A percentile compares a stretch with the other conserved stretches of the same genome.
phyloP scores from a whole-genome alignment of 2,329 filamentous ascomycete genomes.

The Lachnellula cervina region DNA sequence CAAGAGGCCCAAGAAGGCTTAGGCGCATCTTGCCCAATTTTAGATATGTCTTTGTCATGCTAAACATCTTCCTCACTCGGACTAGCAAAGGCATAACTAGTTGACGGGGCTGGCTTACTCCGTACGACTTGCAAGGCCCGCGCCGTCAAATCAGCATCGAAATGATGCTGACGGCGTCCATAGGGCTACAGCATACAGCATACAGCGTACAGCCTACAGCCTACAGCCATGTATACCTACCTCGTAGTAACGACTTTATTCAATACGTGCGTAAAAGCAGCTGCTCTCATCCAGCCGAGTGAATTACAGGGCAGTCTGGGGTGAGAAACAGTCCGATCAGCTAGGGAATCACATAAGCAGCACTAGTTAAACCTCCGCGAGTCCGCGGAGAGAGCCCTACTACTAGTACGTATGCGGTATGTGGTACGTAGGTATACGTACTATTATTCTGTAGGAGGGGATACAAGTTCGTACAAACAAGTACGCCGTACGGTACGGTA shows the following conservation, averaged over 20 bases:
- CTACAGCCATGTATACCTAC: no score
- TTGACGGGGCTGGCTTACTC: neutral
- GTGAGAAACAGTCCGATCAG: no score
- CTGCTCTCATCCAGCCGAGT: no score
- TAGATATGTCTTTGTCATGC: neutral
- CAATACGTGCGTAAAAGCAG: no score
- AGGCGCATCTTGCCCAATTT: neutral
- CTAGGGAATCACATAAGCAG: no score
- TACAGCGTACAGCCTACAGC: no score
- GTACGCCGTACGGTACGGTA: no score
- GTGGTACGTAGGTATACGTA: no score
- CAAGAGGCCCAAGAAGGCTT: neutral
- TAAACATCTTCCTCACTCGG: neutral
- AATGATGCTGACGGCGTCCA: neutral
- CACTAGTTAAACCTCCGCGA: neutral
- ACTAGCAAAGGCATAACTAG: neutral
- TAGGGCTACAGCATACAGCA: neutral
- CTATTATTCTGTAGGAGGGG: neutral
- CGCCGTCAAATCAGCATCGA: neutral
- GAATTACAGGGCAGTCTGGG: no score
- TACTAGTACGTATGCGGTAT: neutral
- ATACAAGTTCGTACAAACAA: no score
- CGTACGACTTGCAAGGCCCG: neutral
- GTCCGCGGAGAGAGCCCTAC: neutral
- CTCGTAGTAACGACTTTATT: no score